Evolutionary conservation across 2,329 filamentous ascomycete genomes (phyloP).

Genomic region (Scytalidium lignicola): DNA sequence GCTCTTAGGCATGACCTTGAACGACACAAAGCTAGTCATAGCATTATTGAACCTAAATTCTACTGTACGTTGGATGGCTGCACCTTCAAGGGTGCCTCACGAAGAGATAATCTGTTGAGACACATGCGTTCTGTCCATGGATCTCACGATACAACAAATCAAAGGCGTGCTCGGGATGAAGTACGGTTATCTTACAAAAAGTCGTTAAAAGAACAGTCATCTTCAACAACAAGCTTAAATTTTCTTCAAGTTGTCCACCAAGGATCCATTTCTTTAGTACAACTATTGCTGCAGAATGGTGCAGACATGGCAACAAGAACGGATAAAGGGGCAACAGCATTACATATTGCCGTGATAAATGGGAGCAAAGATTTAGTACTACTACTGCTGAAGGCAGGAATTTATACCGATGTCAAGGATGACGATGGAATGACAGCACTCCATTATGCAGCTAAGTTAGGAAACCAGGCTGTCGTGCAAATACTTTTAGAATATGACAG

Average conservation of each 20-base stretch:
- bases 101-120: constrained; percentile 14
- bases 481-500: constrained; percentile 5
- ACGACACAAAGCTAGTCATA: constrained; percentile 12
- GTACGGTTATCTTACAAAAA: constrained; percentile 8
- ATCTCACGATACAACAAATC: constrained; percentile 1
- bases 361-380: background rate
- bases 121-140: constrained; percentile 11
- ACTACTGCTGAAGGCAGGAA: background rate
- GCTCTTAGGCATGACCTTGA: constrained; percentile 13
- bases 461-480: background rate
- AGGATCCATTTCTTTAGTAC: constrained; percentile 8
- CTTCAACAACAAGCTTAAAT: constrained; percentile 7
- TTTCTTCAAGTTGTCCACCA: constrained; percentile 11
- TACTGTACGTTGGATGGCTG: constrained; percentile 13
- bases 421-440: background rate
- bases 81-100: constrained; percentile 12
- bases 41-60: constrained; percentile 9
- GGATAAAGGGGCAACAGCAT: constrained; percentile 6
- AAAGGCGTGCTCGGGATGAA: constrained; percentile 2
- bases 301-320: constrained; percentile 11
- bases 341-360: constrained; percentile 12
- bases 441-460: background rate
- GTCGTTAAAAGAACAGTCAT: constrained; percentile 8
- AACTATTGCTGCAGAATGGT: constrained; percentile 5
- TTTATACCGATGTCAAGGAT: background rate